Evolutionary conservation across 148 eudicot genomes (phyloP), one percentile per base, ranked within the genome.

Genomic region (Limonium bicolor): DNA sequence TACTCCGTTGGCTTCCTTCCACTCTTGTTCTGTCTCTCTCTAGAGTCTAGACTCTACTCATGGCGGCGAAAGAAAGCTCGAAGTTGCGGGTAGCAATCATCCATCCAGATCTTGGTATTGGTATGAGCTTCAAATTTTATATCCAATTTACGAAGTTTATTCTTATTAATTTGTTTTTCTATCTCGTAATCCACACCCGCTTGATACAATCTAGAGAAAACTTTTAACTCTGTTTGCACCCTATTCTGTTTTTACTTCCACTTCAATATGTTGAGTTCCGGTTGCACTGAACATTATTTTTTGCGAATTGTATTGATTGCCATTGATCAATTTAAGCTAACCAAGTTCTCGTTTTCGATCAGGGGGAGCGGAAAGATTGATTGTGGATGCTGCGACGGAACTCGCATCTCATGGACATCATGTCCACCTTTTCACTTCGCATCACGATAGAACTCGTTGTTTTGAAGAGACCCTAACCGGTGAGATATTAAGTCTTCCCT

Each of bases 281-380:
- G n/a, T n/a, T n/a, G n/a, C n/a, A n/a, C n/a, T n/a, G n/a, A n/a
- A n/a, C n/a, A n/a, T n/a, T n/a, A n/a, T n/a, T n/a, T n/a, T n/a
- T n/a, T n/a, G n/a, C n/a, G n/a, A n/a, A n/a, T n/a, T n/a, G n/a
- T n/a, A n/a, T n/a, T n/a, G n/a, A n/a, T n/a, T n/a, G n/a, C n/a
- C n/a, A n/a, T n/a, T n/a, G n/a, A n/a, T n/a, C n/a, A n/a, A n/a
- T n/a, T n/a, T n/a, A n/a, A n/a, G n/a, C n/a, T n/a, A n/a, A n/a
- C n/a, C n/a, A n/a, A n/a, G n/a, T n/a, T n/a, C n/a, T n/a, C n/a
- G n/a, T n/a, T n/a, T n/a, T n/a, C n/a, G n/a, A n/a, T n/a, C 46
- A 90, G 97, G 97, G 38, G 95, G 97, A 68, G 97, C 97, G 5
- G 95, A 90, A 57, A 80, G 97, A 60, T 69, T 88, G 74, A 69